Evolutionary conservation across 306 rosid species (phyloP).

Genomic region (Casuarina glauca): DNA sequence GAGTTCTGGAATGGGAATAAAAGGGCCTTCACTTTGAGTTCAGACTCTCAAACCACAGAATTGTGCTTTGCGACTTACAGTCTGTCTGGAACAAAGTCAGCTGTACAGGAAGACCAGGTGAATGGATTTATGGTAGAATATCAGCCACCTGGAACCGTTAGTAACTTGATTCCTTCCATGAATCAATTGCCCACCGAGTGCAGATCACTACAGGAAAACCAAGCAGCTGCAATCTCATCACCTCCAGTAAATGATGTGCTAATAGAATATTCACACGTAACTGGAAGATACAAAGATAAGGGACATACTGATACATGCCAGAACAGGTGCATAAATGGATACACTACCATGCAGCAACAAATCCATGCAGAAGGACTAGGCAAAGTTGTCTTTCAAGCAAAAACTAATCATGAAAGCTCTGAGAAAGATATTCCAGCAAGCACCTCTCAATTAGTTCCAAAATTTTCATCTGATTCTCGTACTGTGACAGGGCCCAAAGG

Average conservation of each 20-base stretch:
- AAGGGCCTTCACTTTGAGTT: conserved; percentile 23
- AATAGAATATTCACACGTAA: conserved; percentile 23
- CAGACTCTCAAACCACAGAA: conserved; percentile 33
- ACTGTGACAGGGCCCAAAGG: conserved; percentile 54
- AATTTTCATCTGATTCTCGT: conserved; percentile 32
- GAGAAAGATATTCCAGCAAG: conserved; percentile 31
- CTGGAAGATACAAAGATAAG: conserved; percentile 30
- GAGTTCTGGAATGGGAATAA: conserved; percentile 37
- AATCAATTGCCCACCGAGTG: conserved; percentile 27
- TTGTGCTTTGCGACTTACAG: conserved; percentile 29
- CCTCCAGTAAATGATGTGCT: conserved; percentile 30
- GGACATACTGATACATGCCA: conserved; percentile 35
- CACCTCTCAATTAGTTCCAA: conserved; percentile 31
- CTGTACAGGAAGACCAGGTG: conserved; percentile 25
- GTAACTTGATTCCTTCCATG: conserved; percentile 28
- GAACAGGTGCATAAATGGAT: conserved; percentile 33
- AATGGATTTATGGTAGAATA: conserved; percentile 33
- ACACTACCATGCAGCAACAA: conserved; percentile 34
- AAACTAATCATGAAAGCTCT: conserved; percentile 26
- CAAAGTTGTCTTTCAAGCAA: conserved; percentile 37
- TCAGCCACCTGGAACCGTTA: conserved; percentile 30
- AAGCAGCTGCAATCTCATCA: conserved; percentile 31
- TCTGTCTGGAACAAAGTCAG: conserved; percentile 29
- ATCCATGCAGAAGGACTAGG: conserved; percentile 28
- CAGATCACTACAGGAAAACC: conserved; percentile 30